Base-by-base conservation (phyloP, 441 rosid species). In the Euphorbia corollata region DNA sequence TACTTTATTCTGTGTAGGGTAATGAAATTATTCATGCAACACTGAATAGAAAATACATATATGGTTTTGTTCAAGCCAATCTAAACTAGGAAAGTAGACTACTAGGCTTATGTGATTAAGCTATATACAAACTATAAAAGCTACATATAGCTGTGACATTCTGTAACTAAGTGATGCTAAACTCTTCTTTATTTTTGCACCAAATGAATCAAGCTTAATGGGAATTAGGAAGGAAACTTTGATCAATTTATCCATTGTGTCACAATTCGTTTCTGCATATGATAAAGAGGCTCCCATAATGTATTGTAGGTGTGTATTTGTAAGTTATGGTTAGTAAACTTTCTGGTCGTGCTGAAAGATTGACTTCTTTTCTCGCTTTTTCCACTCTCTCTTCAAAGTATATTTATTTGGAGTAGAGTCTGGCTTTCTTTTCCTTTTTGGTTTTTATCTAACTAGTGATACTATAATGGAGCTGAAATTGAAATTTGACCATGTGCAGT, bases 401-500 rank as follows among this genome's bases (percentile, higher is more conserved):
- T 19, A 13, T 30, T 32, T 64, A n/a, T 19, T 12, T 51, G 20
- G 6, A 36, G 13, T 20, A 36, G 39, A 65, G 20, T 48, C 27
- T 12, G 18, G 11, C 9, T 67, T 23, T 4, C 9, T 1, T n/a
- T 23, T 57, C 18, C 47, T n/a, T 30, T 34, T 34, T 34, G 4
- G 2, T 27, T 63, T 24, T 16, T 45, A 4, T 1, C 4, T 6
- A 8, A 5, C 32, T 27, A 27, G 32, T 1, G 32, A 27, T 11
- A 18, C 47, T 39, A 65, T 43, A 27, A 7, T 68, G 48, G 34
- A 65, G 55, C 72, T 86, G 71, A 68, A 64, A 30, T 59, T 66
- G 56, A 58, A 69, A 32, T 61, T 74, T 74, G 27, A 63, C 74
- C 36, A 20, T 51, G 65, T 81, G 80, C 91, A 93, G 97, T 82